Evolutionary conservation across 495 filamentous ascomycete genomes (phyloP).

Genomic region (Gamarada debralockiae): DNA sequence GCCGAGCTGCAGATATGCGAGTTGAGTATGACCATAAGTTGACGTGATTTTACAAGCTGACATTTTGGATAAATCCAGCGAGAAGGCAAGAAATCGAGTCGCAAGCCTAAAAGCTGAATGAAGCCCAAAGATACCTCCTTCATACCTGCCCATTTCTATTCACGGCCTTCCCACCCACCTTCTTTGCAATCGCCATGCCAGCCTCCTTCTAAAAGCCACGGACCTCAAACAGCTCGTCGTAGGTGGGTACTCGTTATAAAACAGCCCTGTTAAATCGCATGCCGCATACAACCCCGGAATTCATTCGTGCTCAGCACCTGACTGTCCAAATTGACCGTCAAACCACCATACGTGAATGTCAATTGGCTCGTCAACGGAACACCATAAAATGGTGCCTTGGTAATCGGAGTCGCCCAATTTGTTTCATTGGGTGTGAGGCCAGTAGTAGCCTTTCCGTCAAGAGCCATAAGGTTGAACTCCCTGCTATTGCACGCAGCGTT

Average conservation of each 20-base stretch:
- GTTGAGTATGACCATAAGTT: no score
- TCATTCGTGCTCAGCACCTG: constrained; percentile 3
- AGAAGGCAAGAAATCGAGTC: no score
- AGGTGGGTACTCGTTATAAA: constrained; percentile 10
- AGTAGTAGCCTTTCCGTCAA: constrained; percentile 7
- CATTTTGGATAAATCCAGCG: no score
- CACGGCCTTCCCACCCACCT: no score
- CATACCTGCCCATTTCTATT: no score
- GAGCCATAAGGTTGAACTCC: constrained; percentile 5
- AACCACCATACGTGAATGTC: constrained; percentile 11
- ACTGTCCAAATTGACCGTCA: constrained; percentile 2
- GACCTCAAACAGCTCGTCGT: constrained; percentile 8
- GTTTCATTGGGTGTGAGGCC: constrained; percentile 9
- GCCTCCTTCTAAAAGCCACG: constrained; percentile 10
- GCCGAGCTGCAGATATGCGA: no score
- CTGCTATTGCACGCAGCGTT: constrained; percentile 9
- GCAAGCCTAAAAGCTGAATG: no score
- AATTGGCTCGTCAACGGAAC: constrained; percentile 2
- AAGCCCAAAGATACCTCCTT: no score
- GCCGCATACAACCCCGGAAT: constrained; percentile 12
- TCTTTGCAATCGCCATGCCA: constrained; percentile 8
- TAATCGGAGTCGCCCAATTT: constrained; percentile 11
- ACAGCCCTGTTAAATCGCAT: constrained; percentile 7
- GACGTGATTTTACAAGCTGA: no score
- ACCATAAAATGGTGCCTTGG: neutral